Evolutionary conservation across 768 basidiomycete genomes (phyloP), one percentile per base, ranked within the genome.

Genomic region (Holtermanniella nyarrowii): DNA sequence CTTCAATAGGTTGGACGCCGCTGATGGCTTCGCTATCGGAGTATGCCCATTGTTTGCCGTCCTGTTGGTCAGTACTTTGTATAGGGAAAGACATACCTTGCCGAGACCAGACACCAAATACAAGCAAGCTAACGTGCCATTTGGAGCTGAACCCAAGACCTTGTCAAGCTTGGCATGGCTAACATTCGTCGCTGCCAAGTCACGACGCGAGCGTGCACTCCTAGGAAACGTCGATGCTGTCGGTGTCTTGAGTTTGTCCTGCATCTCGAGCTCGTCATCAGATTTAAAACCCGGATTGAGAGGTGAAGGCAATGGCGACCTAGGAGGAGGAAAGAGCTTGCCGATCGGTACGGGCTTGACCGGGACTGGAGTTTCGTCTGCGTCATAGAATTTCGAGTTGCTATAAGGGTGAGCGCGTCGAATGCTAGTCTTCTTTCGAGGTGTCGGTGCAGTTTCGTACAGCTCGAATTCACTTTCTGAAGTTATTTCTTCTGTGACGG

Each of bases 71-170:
- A 49, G 46, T 20, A 46, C 26, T 10, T 13, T 5, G 40, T 7
- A 46, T 18, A 18, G 46, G 22, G 3, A n/a, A 3, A 3, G 24
- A 52, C 65, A 55, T 44, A 66, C 67, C 44, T 57, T 64, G 7
- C 57, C 54, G 3, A 65, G 42, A 20, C 67, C 67, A 20, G 62
- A 62, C 20, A 64, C 61, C n/a, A 69, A 51, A 49, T 66, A 69
- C 5, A 66, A 31, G 2, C 56, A 58, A 23, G 61, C 61, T 16
- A 69, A 49, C 27, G 56, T 64, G 18, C 56, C 62, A 47, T 58
- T 49, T 7, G 54, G 42, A 22, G 62, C 53, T 4, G 59, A 43
- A 5, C 58, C 59, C 31, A 66, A 27, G 42, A 67, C 44, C 46
- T 64, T 60, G 39, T 67, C 62, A 13, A 57, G 60, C 42, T 63